These are phyloP conservation scores for Glycine tomentella DNA, from an alignment of 306 rosid genomes.

Conservation along the genomic window DNA sequence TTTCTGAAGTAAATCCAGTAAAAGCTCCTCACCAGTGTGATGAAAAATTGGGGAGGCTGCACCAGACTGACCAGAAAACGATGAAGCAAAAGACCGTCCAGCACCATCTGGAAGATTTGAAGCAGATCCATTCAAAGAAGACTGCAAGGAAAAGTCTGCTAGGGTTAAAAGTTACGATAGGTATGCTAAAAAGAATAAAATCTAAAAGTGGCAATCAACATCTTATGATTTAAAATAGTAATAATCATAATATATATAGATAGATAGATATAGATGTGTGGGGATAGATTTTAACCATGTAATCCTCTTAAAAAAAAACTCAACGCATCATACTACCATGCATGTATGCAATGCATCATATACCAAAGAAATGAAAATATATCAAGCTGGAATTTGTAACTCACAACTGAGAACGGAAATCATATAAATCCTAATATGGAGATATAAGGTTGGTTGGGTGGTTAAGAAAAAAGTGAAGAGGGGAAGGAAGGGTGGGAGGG, in stretches of 20 bases:
- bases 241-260: no score
- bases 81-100: slow-evolving; percentile 84
- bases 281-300: not conserved
- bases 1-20: slow-evolving; percentile 40
- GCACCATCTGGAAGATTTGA: slow-evolving; percentile 86
- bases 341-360: slow-evolving; percentile 13
- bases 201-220: slow-evolving; percentile 15
- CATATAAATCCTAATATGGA: slow-evolving; percentile 7
- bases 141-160: slow-evolving; percentile 60
- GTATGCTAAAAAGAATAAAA: slow-evolving; percentile 19
- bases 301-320: not conserved
- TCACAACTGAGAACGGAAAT: slow-evolving; percentile 7
- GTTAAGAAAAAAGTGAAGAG: no score
- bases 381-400: slow-evolving; percentile 16
- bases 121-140: slow-evolving; percentile 90
- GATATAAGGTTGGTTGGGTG: no score
- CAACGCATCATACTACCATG: not conserved
- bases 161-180: slow-evolving; percentile 19
- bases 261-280: no score
- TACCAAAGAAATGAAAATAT: slow-evolving; percentile 26
- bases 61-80: slow-evolving; percentile 98
- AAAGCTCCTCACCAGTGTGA: slow-evolving; percentile 79
- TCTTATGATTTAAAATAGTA: not conserved
- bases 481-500: no score
- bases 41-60: slow-evolving; percentile 91